phyloP scores from a whole-genome alignment of 805 yeast genomes.

The Candida boleticola region DNA sequence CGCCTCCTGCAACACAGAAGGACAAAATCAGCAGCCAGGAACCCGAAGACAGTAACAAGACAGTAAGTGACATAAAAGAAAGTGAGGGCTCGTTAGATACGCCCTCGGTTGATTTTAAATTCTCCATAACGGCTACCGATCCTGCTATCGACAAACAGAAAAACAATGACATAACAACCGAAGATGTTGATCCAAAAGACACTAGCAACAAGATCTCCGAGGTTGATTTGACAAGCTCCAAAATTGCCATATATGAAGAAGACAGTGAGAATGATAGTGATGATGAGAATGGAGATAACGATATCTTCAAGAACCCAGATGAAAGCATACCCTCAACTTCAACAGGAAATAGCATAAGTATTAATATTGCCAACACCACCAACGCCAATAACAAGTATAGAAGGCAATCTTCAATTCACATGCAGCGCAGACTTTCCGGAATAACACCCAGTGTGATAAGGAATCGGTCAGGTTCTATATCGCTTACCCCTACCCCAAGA shows the following conservation, averaged over 20 bases:
- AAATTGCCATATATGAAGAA: no score
- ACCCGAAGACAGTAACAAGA: neutral
- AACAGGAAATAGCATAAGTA: neutral
- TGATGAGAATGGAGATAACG: constrained; percentile 22
- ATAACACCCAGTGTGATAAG: constrained; percentile 23
- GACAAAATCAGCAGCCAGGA: neutral
- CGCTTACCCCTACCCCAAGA: constrained; percentile 17
- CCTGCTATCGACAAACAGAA: no score
- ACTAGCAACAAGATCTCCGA: constrained; percentile 12
- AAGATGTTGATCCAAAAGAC: constrained; percentile 25
- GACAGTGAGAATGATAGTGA: constrained; percentile 12
- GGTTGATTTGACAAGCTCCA: no score
- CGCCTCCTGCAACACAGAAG: constrained; percentile 18
- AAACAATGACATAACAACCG: no score
- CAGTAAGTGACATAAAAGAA: neutral
- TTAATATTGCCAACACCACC: neutral
- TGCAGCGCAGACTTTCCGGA: constrained; percentile 37
- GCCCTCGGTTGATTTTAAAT: constrained; percentile 5
- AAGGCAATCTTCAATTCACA: constrained; percentile 27
- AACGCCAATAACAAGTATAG: constrained; percentile 10
- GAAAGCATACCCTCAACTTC: constrained; percentile 6
- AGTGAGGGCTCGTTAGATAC: no score
- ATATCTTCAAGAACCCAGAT: constrained; percentile 30
- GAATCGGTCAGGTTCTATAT: constrained; percentile 28
- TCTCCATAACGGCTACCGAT: constrained; percentile 5